Evolutionary conservation across 2,329 filamentous ascomycete genomes (phyloP), one percentile per base, ranked within the genome.

Genomic region (Lecanicillium sp.): DNA sequence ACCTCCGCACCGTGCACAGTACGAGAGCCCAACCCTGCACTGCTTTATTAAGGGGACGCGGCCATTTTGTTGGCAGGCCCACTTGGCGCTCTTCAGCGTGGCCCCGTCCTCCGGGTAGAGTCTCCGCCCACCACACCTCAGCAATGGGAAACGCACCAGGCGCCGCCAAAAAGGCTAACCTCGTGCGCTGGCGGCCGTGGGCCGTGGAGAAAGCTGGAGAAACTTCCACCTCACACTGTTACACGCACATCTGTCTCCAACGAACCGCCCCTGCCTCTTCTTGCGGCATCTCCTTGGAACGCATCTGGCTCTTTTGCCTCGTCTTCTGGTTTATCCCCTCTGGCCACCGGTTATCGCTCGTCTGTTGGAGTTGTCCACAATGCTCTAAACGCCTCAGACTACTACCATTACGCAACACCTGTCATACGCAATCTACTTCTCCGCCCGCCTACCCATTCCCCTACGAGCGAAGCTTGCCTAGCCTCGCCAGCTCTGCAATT

Each of bases 211-310:
- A 50, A 51, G 46, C 52, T 57, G 48, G 57, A 55, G 53, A 60
- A 62, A 57, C 60, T 63, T 63, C 61, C 59, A 64, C 61, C 54
- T 65, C 58, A 62, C 56, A 59, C 54, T 63, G 51, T 60, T 52
- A 48, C 51, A 39, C 40, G 44, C 45, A 44, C 49, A 44, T 49
- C 48, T 54, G 44, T 32, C 45, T 41, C 38, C 46, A 49, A 44
- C 47, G 46, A 47, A 45, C 48, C 46, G 42, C 46, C 44, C 44
- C 43, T 46, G 47, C 50, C 48, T 50, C 42, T 41, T 47, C 39
- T 44, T 44, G 47, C 46, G 44, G 39, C 42, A 36, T 43, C 46
- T 49, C 42, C 45, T 44, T 47, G 45, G 40, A n/a, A 43, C 41
- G 39, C 41, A 45, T 42, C 38, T 48, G 54, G 52, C 57, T 51